phyloP scores from a whole-genome alignment of 2,329 filamentous ascomycete genomes.

The Penicillium sp. region DNA sequence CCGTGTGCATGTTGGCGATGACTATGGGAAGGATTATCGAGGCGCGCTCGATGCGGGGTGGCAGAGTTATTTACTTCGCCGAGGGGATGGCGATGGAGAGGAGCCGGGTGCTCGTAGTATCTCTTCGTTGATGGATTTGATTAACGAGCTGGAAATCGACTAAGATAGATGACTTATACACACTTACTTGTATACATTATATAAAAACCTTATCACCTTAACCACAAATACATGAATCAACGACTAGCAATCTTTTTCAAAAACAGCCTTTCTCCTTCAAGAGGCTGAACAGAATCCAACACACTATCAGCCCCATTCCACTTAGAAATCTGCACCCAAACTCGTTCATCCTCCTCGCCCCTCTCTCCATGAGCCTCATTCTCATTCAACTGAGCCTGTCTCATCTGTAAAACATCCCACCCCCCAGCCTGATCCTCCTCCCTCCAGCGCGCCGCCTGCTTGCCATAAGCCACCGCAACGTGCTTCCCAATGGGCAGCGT shows the following conservation, averaged over 20 bases:
- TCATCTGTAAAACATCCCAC: constrained; percentile 7
- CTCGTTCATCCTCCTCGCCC: background rate
- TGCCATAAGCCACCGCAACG: constrained; percentile 2
- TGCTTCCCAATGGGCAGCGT: constrained; percentile 1
- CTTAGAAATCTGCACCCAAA: constrained; percentile 5
- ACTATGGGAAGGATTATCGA: constrained; percentile 43
- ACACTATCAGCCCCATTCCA: constrained; percentile 1
- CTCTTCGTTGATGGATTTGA: constrained; percentile 27
- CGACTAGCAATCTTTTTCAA: background rate
- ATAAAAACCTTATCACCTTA: background rate
- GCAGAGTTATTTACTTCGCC: constrained; percentile 36
- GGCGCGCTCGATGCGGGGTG: constrained; percentile 42
- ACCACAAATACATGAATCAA: background rate
- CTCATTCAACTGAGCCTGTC: background rate
- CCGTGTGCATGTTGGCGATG: constrained; percentile 48
- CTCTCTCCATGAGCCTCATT: background rate
- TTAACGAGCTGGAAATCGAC: constrained; percentile 15
- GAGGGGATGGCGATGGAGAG: constrained; percentile 11
- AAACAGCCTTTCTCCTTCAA: background rate
- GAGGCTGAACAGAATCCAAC: background rate
- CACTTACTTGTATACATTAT: background rate
- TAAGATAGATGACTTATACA: background rate
- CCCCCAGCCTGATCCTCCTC: background rate
- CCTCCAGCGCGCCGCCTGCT: constrained; percentile 4
- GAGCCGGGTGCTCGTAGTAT: constrained; percentile 13